Percentiles rank a stretch among this genome's conserved stretches.
phyloP scores from a whole-genome alignment of 306 rosid species.

The Cicer cuneatum region DNA sequence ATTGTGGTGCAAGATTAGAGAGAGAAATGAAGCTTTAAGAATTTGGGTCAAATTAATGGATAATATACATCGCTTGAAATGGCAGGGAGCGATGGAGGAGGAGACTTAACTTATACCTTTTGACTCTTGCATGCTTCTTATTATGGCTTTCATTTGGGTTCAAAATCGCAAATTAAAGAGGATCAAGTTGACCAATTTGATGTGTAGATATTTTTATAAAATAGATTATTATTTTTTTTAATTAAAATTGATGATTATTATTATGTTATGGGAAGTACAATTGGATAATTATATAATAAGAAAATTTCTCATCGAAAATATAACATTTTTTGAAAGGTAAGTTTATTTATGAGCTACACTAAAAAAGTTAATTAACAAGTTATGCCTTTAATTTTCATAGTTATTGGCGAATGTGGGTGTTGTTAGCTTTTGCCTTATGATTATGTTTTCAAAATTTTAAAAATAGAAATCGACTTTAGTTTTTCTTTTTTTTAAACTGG shows the following conservation, averaged over 20 bases:
- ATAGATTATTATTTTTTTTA: not conserved
- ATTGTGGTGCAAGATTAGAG: constrained; percentile 23
- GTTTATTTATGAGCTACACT: too few relatives aligned
- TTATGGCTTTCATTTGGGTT: not conserved
- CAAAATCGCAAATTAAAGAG: not conserved
- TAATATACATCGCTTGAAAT: not conserved
- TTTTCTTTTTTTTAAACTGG: too few relatives aligned
- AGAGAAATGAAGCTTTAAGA: not conserved
- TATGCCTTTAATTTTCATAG: too few relatives aligned
- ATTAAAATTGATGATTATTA: not conserved
- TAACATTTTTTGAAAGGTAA: too few relatives aligned
- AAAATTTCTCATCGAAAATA: too few relatives aligned
- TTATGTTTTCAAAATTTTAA: too few relatives aligned
- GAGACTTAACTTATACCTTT: not conserved
- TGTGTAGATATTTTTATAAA: not conserved
- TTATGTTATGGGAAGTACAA: not conserved
- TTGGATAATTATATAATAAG: too few relatives aligned
- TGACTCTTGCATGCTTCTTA: not conserved
- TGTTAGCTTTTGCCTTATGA: too few relatives aligned
- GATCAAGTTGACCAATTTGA: not conserved
- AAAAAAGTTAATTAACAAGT: too few relatives aligned
- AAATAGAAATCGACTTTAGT: too few relatives aligned
- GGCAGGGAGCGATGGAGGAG: not conserved
- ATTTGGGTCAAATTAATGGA: not conserved
- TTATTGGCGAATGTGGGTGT: too few relatives aligned